Evolutionary conservation across 345 rosid species (phyloP).

Genomic region (Nasturtium officinale): DNA sequence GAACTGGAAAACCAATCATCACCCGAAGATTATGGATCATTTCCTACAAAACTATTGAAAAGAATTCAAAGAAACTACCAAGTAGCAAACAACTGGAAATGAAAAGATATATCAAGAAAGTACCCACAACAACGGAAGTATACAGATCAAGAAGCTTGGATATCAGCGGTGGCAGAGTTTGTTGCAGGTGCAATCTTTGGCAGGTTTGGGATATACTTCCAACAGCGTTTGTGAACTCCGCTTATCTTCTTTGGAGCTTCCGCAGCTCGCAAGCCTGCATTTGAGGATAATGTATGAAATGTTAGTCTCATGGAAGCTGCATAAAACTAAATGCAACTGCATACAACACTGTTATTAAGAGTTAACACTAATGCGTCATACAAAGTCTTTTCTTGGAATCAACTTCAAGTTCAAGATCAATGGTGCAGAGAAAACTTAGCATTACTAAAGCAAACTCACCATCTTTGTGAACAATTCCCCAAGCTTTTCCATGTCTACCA

Average conservation of each 20-base stretch:
- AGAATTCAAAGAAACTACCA: slow-evolving; percentile 2
- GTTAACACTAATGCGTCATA: slow-evolving; percentile 1
- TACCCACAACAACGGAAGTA: slow-evolving; percentile 25
- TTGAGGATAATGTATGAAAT: neutral
- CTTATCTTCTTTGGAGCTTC: slow-evolving; percentile 89
- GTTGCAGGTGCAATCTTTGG: slow-evolving; percentile 49
- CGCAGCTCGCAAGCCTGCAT: slow-evolving; percentile 64
- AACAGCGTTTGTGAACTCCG: slow-evolving; percentile 90
- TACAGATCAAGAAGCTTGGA: slow-evolving; percentile 57
- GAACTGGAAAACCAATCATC: neutral
- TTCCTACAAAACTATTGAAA: slow-evolving; percentile 22
- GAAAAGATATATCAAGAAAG: slow-evolving; percentile 14
- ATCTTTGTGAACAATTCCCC: slow-evolving; percentile 88
- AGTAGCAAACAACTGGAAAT: slow-evolving; percentile 15
- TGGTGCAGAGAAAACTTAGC: neutral
- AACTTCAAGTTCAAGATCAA: slow-evolving; percentile 17
- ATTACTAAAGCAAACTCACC: slow-evolving; percentile 53
- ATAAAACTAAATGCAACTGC: slow-evolving; percentile 3
- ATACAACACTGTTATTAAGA: too few relatives aligned
- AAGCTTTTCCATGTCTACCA: slow-evolving; percentile 93
- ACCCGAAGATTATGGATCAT: slow-evolving; percentile 3
- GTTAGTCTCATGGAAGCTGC: slow-evolving; percentile 24
- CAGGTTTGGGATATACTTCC: slow-evolving; percentile 76
- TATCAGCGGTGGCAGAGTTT: slow-evolving; percentile 47
- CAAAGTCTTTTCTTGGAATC: neutral